phyloP scores from a whole-genome alignment of 345 rosid species.

The Aegle marmelos region DNA sequence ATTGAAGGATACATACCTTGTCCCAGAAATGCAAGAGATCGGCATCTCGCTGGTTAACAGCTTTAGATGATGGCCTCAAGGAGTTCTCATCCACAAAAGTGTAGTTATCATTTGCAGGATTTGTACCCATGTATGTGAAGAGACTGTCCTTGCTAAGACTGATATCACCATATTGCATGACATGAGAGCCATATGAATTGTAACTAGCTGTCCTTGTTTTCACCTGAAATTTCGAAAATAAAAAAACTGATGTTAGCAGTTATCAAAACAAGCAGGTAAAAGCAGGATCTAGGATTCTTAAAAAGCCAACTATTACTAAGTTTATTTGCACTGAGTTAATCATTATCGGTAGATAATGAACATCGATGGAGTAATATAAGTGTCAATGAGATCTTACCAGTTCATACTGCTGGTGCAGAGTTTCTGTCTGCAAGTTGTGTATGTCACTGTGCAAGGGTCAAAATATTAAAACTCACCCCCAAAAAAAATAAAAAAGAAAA shows the following conservation, averaged over 20 bases:
- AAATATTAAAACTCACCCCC: constrained; percentile 1
- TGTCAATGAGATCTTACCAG: constrained; percentile 48
- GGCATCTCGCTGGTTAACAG: constrained; percentile 95
- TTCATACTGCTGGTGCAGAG: constrained; percentile 83
- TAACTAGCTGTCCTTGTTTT: constrained; percentile 62
- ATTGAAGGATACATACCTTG: constrained; percentile 51
- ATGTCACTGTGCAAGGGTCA: constrained; percentile 57
- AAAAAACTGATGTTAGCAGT: not conserved
- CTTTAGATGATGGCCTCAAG: constrained; percentile 53
- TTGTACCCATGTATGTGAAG: constrained; percentile 75
- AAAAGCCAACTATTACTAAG: not conserved
- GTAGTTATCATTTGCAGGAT: constrained; percentile 89
- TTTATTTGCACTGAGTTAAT: not conserved
- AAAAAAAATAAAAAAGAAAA: no score
- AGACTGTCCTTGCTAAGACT: constrained; percentile 51
- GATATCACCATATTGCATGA: constrained; percentile 90
- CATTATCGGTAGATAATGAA: not conserved
- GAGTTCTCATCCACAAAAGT: constrained; percentile 68
- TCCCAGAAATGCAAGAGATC: constrained; percentile 96
- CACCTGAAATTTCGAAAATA: constrained; percentile 51
- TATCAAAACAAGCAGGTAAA: not conserved
- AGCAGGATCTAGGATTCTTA: not conserved
- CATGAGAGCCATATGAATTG: constrained; percentile 79
- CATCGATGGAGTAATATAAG: not conserved
- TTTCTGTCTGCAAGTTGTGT: constrained; percentile 80